Base-by-base conservation (phyloP, 75 land plant species). In the Isoetes taiwanensis region DNA sequence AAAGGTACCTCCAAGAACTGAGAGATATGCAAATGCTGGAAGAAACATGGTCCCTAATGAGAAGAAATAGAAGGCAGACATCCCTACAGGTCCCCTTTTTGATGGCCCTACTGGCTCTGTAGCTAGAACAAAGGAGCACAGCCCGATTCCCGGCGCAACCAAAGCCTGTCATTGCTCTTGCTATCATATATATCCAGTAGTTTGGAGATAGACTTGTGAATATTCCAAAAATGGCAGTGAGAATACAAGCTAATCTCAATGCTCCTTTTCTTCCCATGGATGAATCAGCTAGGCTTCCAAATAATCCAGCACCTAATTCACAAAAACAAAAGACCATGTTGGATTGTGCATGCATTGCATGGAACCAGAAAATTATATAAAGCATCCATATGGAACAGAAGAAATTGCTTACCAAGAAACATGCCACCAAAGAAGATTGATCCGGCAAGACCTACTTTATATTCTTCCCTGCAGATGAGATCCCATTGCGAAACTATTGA, bases 381-480 rank as follows among this genome's bases (percentile, higher is more conserved):
- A 12, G 26, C 37, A 20, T 2, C 21, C 20, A 28, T 4, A 34
- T 52, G 20, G 11, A 20, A 61, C 19, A 27, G 1, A 6, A 35
- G 20, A 12, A 35, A 25, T 21, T 11, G n/a, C 10, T 1, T 60
- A 60, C 63, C 65, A 3, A 63, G 16, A 14, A 80, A 54, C 50
- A 73, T 69, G 1, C 84, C 84, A n/a, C 55, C 32, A 55, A 70
- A 77, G 69, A 68, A 81, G 16, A 70, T 34, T 2, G 80, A 73
- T 0, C 69, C 48, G 1, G 84, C 75, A 0, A 77, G 30, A 35
- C 73, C 67, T 27, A 37, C 54, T 46, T 69, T 16, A 35, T 64
- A 27, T 33, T 41, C 30, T 34, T 55, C 34, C 17, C 56, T 37
- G 54, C 77, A 76, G 12, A 52, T 10, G 16, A 76, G 62, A 31